phyloP scores from a whole-genome alignment of 1,284 basidiomycete genomes.

The Caloboletus inedulis region DNA sequence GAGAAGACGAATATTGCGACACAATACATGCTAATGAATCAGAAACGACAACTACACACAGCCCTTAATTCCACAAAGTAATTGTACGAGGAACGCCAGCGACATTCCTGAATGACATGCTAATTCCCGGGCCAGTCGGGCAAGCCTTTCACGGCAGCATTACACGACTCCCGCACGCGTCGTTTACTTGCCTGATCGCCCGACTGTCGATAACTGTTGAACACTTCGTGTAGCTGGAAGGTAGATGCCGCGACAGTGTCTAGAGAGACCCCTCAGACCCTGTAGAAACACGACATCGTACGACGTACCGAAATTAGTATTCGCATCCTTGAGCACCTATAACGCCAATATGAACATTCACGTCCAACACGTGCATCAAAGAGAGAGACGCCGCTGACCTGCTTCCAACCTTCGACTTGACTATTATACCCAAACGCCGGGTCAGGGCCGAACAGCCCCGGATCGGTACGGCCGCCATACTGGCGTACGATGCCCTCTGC shows the following conservation, averaged over 20 bases:
- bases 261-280: constrained; percentile 21
- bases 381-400: constrained; percentile 36
- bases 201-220: constrained; percentile 56
- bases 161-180: constrained; percentile 58
- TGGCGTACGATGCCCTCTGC: constrained; percentile 40
- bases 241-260: constrained; percentile 54
- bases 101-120: background rate
- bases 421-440: constrained; percentile 28
- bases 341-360: constrained; percentile 4
- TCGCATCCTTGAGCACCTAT: constrained; percentile 52
- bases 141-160: constrained; percentile 52
- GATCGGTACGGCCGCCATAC: constrained; percentile 32
- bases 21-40: constrained; percentile 7
- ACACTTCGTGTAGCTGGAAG: constrained; percentile 60
- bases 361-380: background rate
- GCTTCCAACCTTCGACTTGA: constrained; percentile 47
- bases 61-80: background rate
- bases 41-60: constrained; percentile 4
- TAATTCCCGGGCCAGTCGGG: constrained; percentile 54
- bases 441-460: constrained; percentile 25
- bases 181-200: constrained; percentile 52
- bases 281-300: background rate
- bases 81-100: background rate
- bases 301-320: constrained; percentile 44
- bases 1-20: background rate